Conservation (phyloP, 371 early-diverging fungal species). For the Circinella minor region DNA sequence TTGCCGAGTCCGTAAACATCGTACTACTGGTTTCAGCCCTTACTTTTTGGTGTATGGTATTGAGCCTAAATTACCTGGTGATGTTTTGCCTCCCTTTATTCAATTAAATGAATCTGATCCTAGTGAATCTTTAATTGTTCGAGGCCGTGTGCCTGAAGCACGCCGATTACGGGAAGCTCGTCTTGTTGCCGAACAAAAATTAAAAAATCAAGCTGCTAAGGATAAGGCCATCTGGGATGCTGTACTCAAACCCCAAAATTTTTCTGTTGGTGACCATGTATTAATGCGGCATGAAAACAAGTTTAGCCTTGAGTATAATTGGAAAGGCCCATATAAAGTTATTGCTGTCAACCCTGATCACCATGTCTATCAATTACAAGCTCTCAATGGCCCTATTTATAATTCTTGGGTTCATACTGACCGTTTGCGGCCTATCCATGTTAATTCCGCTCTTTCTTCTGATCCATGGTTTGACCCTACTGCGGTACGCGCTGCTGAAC, state of each 20-base stretch:
- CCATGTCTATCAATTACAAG: constrained; percentile 13
- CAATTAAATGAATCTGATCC: not conserved
- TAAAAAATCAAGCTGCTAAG: not conserved
- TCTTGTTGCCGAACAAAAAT: not conserved
- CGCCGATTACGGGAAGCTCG: constrained; percentile 5
- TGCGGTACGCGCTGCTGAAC: not conserved
- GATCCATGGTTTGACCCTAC: constrained; percentile 8
- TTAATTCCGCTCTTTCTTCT: not conserved
- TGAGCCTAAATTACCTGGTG: not conserved
- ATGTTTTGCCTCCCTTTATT: constrained; percentile 1
- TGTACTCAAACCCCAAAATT: constrained; percentile 1
- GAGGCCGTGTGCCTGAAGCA: constrained; percentile 1
- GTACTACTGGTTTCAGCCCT: constrained; percentile 13
- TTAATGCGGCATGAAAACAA: constrained; percentile 13
- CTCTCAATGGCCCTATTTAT: not conserved
- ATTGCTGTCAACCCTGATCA: not conserved
- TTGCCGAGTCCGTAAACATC: constrained; percentile 8
- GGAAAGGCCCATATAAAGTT: constrained; percentile 16
- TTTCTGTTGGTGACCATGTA: constrained; percentile 25
- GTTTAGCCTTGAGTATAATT: constrained; percentile 16
- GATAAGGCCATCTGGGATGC: constrained; percentile 16
- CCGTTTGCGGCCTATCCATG: constrained; percentile 5
- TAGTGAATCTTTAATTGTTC: not conserved
- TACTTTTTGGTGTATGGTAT: constrained; percentile 12
- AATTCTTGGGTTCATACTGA: constrained; percentile 15